Percentiles rank a stretch among this genome's conserved stretches.
Conservation (phyloP, 1,139 yeast genomes). For the Nakaseomyces kungkrabaensis region DNA sequence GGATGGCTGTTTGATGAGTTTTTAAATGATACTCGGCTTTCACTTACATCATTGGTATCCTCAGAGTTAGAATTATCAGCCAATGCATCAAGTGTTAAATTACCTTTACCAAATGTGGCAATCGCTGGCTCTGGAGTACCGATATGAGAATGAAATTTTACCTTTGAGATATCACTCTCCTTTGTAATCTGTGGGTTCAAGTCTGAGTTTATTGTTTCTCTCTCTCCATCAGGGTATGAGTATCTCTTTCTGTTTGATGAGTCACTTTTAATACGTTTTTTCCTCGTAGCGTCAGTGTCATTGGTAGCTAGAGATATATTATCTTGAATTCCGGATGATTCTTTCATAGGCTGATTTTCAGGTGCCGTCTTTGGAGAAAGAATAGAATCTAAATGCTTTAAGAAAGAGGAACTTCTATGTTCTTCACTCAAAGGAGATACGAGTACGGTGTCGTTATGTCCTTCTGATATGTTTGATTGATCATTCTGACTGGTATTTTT, state of each 20-base stretch:
- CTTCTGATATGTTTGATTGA: background rate
- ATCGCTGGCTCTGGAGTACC: slow-evolving; percentile 37
- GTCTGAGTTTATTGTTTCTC: slow-evolving; percentile 3
- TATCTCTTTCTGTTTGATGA: background rate
- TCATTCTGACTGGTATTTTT: background rate
- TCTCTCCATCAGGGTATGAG: background rate
- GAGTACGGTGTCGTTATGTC: slow-evolving; percentile 11
- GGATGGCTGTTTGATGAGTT: slow-evolving; percentile 1
- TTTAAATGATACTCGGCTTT: slow-evolving; percentile 1
- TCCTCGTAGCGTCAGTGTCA: slow-evolving; percentile 3
- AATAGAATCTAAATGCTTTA: slow-evolving; percentile 31
- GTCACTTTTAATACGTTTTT: background rate
- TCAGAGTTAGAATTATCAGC: slow-evolving; percentile 16
- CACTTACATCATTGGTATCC: slow-evolving; percentile 1
- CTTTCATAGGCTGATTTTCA: background rate
- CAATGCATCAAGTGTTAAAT: slow-evolving; percentile 50
- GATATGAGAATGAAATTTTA: slow-evolving; percentile 48
- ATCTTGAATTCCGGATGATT: background rate
- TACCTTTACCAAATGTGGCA: slow-evolving; percentile 64
- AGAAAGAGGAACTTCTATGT: slow-evolving; percentile 25
- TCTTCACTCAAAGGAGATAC: slow-evolving; percentile 9
- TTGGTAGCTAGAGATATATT: background rate
- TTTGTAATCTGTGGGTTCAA: background rate
- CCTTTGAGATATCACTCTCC: slow-evolving; percentile 20
- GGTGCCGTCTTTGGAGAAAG: slow-evolving; percentile 15